Conservation (phyloP, 176 grass and related monocot genomes). For the Ensete ventricosum region DNA sequence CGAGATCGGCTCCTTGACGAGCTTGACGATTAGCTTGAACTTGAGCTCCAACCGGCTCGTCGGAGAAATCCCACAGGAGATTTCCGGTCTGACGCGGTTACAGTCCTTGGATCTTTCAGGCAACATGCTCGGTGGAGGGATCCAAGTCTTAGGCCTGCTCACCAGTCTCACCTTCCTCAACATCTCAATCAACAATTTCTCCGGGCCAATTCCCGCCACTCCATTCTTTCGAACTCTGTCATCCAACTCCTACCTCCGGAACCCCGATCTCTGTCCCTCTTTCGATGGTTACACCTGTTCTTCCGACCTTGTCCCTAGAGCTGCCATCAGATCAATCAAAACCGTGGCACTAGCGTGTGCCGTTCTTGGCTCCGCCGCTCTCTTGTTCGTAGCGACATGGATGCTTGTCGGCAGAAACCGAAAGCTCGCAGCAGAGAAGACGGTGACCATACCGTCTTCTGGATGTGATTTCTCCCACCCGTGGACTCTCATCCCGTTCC, state of each 20-base stretch:
- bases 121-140: conserved; percentile 55
- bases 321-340: conserved; percentile 50
- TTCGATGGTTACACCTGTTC: conserved; percentile 56
- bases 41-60: conserved; percentile 64
- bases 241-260: conserved; percentile 42
- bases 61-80: conserved; percentile 59
- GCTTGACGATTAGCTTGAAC: conserved; percentile 70
- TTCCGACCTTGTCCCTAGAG: conserved; percentile 41
- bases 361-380: conserved; percentile 32
- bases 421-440: conserved; percentile 34
- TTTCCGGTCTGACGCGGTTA: conserved; percentile 57
- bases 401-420: conserved; percentile 53
- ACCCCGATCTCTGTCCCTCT: conserved; percentile 58
- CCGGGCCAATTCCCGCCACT: conserved; percentile 65
- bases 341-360: conserved; percentile 48
- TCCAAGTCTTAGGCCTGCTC: conserved; percentile 49
- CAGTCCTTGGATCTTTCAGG: conserved; percentile 64
- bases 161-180: conserved; percentile 72
- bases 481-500: conserved; percentile 73
- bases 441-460: conserved; percentile 27
- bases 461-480: conserved; percentile 69
- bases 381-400: conserved; percentile 48
- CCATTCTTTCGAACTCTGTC: conserved; percentile 74
- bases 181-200: conserved; percentile 92
- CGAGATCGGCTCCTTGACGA: conserved; percentile 50